Evolutionary conservation across 2,329 filamentous ascomycete genomes (phyloP), one percentile per base, ranked within the genome.

Genomic region (Sporothrix humicola): DNA sequence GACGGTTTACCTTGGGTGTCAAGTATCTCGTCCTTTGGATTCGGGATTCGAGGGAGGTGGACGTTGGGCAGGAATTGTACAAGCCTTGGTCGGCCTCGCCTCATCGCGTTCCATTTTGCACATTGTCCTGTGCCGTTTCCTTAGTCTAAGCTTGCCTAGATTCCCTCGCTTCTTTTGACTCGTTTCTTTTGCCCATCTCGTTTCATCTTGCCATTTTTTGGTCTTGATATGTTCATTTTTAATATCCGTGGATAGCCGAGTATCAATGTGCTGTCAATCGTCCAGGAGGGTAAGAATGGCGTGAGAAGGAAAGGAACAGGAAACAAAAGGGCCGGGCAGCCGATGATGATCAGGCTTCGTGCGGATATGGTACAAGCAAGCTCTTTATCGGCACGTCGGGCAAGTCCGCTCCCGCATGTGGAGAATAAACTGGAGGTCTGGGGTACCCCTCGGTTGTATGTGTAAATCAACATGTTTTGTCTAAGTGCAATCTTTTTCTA

Each of bases 181-280:
- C 48, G 13, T 54, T 54, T 20, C 50, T 54, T n/a, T 20, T 17
- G 50, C n/a, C 58, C 26, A 37, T 37, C 31, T 20, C 58, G 31
- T 63, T 37, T 12, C 31, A 63, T 44, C 37, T 42, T 63, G 31
- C 58, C 31, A 7, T 42, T 9, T 12, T 17, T 48, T 48, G 13
- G 2, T n/a, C 5, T 13, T 10, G 46, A 15, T 15, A 3, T 20
- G 13, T 26, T 37, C 13, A 37, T 52, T 37, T 26, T 26, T 13
- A 44, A 52, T 52, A 68, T 20, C 65, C 46, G 44, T 52, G 26
- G 23, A 68, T 68, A 68, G 15, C 44, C 61, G 61, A 48, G 20
- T 23, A 7, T 15, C 0, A 17, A 44, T 48, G 61, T 15, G 9
- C 17, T 17, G 42, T 3, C n/a, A 17, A 48, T 48, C 9, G 46